Evolutionary conservation across 306 rosid species (phyloP).

Genomic region (Glycine tomentella): DNA sequence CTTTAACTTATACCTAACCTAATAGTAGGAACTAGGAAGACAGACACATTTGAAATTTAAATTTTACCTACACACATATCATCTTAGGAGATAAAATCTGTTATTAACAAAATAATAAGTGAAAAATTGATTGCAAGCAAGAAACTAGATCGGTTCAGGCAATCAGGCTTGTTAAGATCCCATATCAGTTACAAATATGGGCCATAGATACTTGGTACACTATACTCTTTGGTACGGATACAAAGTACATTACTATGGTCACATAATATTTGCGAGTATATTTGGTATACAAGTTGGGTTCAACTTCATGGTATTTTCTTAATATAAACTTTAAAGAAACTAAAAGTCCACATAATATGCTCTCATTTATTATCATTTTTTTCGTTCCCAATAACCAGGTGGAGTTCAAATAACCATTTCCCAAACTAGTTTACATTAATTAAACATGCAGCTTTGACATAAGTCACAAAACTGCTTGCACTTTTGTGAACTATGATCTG

Average conservation of each 20-base stretch:
- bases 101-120: not conserved
- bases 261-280: not conserved
- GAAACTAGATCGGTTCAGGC: constrained; percentile 2
- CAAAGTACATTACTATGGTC: not conserved
- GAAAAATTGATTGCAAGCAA: constrained; percentile 8
- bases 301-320: not conserved
- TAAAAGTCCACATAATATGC: not conserved
- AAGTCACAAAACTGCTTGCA: too few relatives aligned
- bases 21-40: too few relatives aligned
- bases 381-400: not conserved
- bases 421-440: too few relatives aligned
- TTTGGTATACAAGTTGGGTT: not conserved
- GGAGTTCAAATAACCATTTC: too few relatives aligned
- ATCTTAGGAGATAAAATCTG: not conserved
- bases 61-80: too few relatives aligned
- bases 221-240: not conserved
- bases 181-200: not conserved
- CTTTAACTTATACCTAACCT: too few relatives aligned
- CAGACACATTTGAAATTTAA: too few relatives aligned
- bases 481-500: too few relatives aligned
- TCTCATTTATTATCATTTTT: not conserved
- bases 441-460: too few relatives aligned
- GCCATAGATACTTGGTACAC: not conserved
- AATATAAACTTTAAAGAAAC: not conserved
- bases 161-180: not conserved